Percentiles rank a stretch among this genome's conserved stretches.
Conservation (phyloP, 441 rosid species). For the Eruca vesicaria region DNA sequence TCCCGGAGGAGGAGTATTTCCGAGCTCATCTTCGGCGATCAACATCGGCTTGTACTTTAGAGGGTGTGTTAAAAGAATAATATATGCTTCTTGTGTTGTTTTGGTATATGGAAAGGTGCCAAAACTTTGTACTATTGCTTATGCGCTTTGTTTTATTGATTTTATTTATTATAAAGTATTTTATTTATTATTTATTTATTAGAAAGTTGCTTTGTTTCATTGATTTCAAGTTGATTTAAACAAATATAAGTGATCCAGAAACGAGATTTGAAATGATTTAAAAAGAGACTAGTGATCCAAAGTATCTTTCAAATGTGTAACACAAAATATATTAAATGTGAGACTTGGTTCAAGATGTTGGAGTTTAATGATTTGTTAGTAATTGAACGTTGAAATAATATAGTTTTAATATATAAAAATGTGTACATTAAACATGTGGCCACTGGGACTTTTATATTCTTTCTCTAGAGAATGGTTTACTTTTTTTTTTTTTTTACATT, state of each 20-base stretch:
- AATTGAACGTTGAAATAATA: background rate
- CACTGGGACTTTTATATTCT: no score
- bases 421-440: no score
- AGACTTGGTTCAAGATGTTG: background rate
- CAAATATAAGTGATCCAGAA: background rate
- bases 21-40: background rate
- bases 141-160: background rate
- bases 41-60: background rate
- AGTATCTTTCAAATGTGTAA: background rate
- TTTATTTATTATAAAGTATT: no score
- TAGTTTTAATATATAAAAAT: background rate
- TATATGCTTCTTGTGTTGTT: background rate
- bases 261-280: background rate
- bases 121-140: background rate
- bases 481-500: no score
- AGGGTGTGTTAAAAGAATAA: background rate
- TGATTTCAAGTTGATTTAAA: background rate
- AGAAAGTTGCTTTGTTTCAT: background rate
- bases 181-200: no score
- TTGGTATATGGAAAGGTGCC: background rate
- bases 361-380: background rate
- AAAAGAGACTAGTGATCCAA: background rate
- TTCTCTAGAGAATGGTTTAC: no score
- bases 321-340: background rate
- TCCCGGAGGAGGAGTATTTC: slow-evolving; percentile 3